Percentiles rank a stretch among this genome's conserved stretches.
phyloP scores from a whole-genome alignment of 1,139 yeast species.

The Taphrina communis region DNA sequence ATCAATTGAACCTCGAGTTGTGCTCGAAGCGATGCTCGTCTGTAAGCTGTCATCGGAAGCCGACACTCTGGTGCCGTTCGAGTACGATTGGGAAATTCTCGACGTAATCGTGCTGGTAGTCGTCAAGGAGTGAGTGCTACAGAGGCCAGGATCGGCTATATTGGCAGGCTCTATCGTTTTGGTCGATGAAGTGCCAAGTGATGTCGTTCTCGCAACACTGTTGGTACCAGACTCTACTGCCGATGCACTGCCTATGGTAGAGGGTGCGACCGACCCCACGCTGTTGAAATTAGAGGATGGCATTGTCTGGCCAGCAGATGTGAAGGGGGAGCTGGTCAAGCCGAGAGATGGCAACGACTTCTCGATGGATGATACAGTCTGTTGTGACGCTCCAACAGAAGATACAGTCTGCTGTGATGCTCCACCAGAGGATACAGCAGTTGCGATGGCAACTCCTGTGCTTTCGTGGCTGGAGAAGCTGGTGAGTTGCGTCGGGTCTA shows the following conservation, averaged over 20 bases:
- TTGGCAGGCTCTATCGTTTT: slow-evolving; percentile 2
- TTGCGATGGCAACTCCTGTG: too few species aligned
- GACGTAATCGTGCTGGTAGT: background rate
- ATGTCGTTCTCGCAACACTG: background rate
- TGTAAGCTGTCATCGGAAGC: background rate
- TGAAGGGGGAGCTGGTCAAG: background rate
- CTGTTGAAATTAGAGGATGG: background rate
- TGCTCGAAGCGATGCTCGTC: background rate
- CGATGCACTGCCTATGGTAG: background rate
- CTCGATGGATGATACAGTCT: background rate
- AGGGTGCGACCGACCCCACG: background rate
- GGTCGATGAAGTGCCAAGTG: background rate
- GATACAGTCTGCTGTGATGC: too few species aligned
- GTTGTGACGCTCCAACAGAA: background rate
- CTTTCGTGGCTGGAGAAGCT: too few species aligned
- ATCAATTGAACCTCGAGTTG: background rate
- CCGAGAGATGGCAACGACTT: background rate
- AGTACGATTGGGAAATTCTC: background rate
- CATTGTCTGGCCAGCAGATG: background rate
- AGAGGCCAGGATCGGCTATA: background rate
- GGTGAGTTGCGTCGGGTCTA: too few species aligned
- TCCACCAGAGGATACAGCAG: too few species aligned
- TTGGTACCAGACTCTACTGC: background rate
- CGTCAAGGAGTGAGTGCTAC: slow-evolving; percentile 1
- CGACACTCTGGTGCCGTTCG: background rate